Evolutionary conservation across 352 stramenopile genomes (phyloP), one percentile per base, ranked within the genome.

Genomic region (Paralagenidium karlingii): DNA sequence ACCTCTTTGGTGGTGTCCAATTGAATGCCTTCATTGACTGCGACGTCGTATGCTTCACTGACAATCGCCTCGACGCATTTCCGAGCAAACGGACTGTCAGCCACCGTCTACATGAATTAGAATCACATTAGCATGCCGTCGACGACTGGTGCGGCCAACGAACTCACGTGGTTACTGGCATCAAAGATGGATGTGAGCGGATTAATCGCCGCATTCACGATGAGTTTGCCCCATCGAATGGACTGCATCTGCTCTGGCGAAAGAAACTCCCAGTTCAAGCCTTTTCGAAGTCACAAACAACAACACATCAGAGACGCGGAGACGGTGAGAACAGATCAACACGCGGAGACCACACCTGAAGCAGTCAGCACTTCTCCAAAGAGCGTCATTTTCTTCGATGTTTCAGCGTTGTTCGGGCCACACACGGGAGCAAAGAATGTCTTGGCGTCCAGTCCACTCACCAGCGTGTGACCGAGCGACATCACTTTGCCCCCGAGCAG

Each of bases 131-230:
- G 5, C 15, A 29, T 11, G 6, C 12, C 16, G 16, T 28, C 13
- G 20, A 11, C 13, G 19, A 3, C 26, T 19, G 15, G 27, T 30
- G n/a, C 38, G 3, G n/a, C n/a, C n/a, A 31, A 16, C 9, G 9
- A 24, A 21, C 40, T 34, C 47, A 74, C 68, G 21, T 51, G 34
- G 46, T 89, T 89, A 2, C 60, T 34, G 9, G 55, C 48, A 39
- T 89, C 55, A 4, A 86, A 28, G 12, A 89, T 36, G 8, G 67
- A 73, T 8, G 67, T 68, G 13, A 89, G 52, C 3, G 75, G 71
- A 36, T 89, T 89, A 47, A 89, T 84, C 2, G 55, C 69, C 2
- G 75, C 75, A 42, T 89, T 89, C 26, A 89, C 66, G 49, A 89
- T 76, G 24, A 86, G 51, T 34, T 89, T 89, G 13, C 60, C 57